Conservation (phyloP, 1,284 basidiomycete species). For the Ganoderma multipileum region DNA sequence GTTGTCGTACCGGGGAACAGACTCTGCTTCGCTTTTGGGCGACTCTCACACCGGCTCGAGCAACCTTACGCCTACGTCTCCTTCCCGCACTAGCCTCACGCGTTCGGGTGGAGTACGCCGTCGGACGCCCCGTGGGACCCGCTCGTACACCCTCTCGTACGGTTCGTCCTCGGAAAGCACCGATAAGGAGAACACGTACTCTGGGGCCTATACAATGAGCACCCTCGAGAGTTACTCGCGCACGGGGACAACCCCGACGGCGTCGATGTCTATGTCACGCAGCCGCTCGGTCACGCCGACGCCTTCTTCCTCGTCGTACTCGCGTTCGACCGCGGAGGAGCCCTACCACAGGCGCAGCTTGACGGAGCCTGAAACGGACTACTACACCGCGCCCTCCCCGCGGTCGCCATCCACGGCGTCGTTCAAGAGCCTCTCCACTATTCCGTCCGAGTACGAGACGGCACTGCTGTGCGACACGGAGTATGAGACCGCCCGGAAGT, state of each 20-base stretch:
- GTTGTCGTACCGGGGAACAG: slow-evolving; percentile 59
- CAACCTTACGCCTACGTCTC: slow-evolving; percentile 37
- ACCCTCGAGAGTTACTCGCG: slow-evolving; percentile 41
- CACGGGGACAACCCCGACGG: slow-evolving; percentile 28
- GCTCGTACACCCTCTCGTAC: slow-evolving; percentile 42
- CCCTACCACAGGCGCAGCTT: slow-evolving; percentile 14
- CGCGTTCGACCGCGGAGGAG: slow-evolving; percentile 25
- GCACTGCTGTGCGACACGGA: slow-evolving; percentile 55
- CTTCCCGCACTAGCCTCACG: slow-evolving; percentile 50
- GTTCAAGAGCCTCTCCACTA: slow-evolving; percentile 52
- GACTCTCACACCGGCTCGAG: slow-evolving; percentile 58
- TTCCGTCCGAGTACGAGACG: slow-evolving; percentile 62
- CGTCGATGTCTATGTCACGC: slow-evolving; percentile 21
- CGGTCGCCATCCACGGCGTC: slow-evolving; percentile 51
- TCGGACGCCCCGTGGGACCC: slow-evolving; percentile 47
- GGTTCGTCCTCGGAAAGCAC: slow-evolving; percentile 50
- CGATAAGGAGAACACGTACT: slow-evolving; percentile 63
- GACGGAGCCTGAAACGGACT: slow-evolving; percentile 29
- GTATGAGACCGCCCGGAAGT: slow-evolving; percentile 59
- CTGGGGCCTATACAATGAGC: slow-evolving; percentile 37
- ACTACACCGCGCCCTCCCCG: slow-evolving; percentile 36
- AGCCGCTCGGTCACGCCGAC: slow-evolving; percentile 42
- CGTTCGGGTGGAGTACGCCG: slow-evolving; percentile 66
- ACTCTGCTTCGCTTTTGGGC: slow-evolving; percentile 62
- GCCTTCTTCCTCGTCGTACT: slow-evolving; percentile 43